Base-by-base conservation (phyloP, 257 asterid species). In the Perilla frutescens region DNA sequence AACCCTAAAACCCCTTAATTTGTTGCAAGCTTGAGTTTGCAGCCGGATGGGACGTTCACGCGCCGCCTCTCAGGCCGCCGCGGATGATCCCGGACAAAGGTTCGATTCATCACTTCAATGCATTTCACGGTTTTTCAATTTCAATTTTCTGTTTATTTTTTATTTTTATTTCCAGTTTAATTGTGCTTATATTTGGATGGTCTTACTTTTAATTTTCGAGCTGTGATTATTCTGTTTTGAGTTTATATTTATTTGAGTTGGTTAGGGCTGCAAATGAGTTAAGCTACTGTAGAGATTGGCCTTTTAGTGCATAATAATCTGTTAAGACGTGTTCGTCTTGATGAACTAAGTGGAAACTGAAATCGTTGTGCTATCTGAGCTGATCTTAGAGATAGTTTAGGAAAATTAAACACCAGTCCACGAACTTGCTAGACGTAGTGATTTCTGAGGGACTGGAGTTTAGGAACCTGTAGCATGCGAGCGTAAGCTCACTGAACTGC, bases 61-160 rank as follows among this genome's bases (percentile, higher is more conserved):
- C 68, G 90, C 87, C 43, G 84, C 81, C 63, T 61, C 81, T 63
- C 89, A 82, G 48, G 83, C 86, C 61, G 71, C 81, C 60, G 72
- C 77, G 3, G 87, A 83, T 65, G 90, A 85, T 73, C 74, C 90
- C 11, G 79, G 79, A 8, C 88, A 81, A 57, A 79, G 90, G 90
- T 85, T 75, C 58, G 75, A 55, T 32, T 20, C 47, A 15, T 55
- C 36, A 6, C 0, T 74, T 71, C 48, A 32, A 12, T 41, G 29
- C 50, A 58, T 49, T 53, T 47, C 48, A 53, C 60, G 58, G 44
- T 56, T 68, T 32, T 32, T 66, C 36, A 36, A 26, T 49, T 31
- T 81, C 60, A 7, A 10, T 12, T 15, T 39, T 20, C 3, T 32
- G 20, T 20, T 0, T 20, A 20, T 12, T 48, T 48, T 5, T 12